Evolutionary conservation across 305 asterid genomes (phyloP), one percentile per base, ranked within the genome.

Genomic region (Striga hermonthica): DNA sequence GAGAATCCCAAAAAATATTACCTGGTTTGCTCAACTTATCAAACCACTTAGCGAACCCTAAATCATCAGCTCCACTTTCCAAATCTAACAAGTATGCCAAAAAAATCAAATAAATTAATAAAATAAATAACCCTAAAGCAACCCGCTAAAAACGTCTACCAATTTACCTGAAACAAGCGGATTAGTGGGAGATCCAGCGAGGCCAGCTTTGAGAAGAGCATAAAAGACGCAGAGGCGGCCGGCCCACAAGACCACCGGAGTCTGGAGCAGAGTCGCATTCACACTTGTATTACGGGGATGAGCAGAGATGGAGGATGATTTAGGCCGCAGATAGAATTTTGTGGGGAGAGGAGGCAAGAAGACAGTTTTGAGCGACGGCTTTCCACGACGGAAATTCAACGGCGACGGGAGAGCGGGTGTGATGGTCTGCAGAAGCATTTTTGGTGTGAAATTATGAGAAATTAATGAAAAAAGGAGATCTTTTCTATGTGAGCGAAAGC

Each of bases 181-280:
- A 62, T 86, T 92, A 66, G 86, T 7, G 43, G 98, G 87, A 76
- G 98, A 92, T 76, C 98, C 98, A 82, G 93, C 98, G 34, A 92
- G 76, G 8, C 98, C 98, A 78, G 93, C 80, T 75, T 92, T 92
- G 75, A 92, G 64, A 7, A 92, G 92, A 16, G 89, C 96, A 72
- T 92, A 92, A 76, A 82, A 85, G 65, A 92, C 71, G 80, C 93
- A 87, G 62, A 92, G 75, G 68, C 98, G 88, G 38, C 98, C 97
- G 45, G 87, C 98, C 98, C 98, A 92, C 65, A 90, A 59, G 39
- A 89, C 83, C 4, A 92, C 84, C 3, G 96, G 96, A 43, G 89
- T 60, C 81, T 87, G 91, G 2, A 89, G 78, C 74, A 89, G 60
- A 70, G 85, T 78, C 52, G 93, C 88, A n/a, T 28, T 22, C 3